Percentiles rank a stretch among this genome's conserved stretches.
Evolutionary conservation across 2,329 filamentous ascomycete genomes (phyloP).

Genomic region (Xylaria digitata): DNA sequence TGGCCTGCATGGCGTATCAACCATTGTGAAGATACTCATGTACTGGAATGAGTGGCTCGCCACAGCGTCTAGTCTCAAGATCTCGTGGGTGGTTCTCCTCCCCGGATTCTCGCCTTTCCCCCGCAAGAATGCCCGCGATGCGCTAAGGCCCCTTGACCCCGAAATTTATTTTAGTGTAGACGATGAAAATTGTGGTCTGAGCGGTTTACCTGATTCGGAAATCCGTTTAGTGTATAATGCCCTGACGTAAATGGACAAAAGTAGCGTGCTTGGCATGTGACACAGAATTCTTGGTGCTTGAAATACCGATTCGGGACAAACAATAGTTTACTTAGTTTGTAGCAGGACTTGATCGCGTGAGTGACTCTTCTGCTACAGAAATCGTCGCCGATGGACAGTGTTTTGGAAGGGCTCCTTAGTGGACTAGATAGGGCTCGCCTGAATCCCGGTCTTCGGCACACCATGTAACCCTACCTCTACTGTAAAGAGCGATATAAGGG

Average conservation of each 20-base stretch:
- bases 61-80: too few relatives aligned
- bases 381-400: background rate
- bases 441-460: background rate
- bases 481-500: background rate
- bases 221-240: conserved; percentile 18
- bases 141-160: conserved; percentile 4
- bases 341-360: background rate
- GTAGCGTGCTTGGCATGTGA: conserved; percentile 10
- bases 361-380: background rate
- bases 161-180: background rate
- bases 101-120: conserved; percentile 7
- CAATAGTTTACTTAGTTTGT: too few relatives aligned
- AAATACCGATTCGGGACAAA: background rate
- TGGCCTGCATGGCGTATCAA: conserved; percentile 16
- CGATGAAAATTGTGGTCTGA: conserved; percentile 8
- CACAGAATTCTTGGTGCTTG: conserved; percentile 1
- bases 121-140: too few relatives aligned
- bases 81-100: too few relatives aligned
- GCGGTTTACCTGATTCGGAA: conserved; percentile 34
- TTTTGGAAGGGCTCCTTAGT: background rate
- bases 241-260: conserved; percentile 24
- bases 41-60: background rate
- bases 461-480: background rate
- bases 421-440: background rate
- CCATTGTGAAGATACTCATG: background rate